These are phyloP conservation scores for Hypoxylon sp. DNA, from an alignment of 2,329 filamentous ascomycete genomes.

Conservation along the genomic window DNA sequence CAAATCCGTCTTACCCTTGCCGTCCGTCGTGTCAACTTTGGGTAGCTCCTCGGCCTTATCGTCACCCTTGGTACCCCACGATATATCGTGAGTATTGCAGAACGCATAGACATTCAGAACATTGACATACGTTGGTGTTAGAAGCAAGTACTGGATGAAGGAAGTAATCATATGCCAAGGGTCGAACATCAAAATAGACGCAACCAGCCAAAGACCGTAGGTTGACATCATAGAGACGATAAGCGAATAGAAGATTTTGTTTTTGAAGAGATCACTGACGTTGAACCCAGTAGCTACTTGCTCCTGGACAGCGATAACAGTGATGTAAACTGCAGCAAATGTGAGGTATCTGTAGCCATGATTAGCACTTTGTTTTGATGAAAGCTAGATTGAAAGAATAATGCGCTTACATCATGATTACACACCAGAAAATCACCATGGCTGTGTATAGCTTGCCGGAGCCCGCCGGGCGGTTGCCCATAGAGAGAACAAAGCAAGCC, in stretches of 20 bases:
- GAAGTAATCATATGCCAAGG: constrained; percentile 99
- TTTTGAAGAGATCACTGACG: constrained; percentile 82
- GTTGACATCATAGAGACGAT: constrained; percentile 94
- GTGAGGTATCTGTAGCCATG: constrained; percentile 78
- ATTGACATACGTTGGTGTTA: constrained; percentile 98
- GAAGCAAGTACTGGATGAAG: constrained; percentile 92
- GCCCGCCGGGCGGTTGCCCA: constrained; percentile 95
- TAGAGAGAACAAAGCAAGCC: constrained; percentile 93
- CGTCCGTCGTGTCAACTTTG: constrained; percentile 89
- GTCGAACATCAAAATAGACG: constrained; percentile 94
- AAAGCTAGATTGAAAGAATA: not conserved
- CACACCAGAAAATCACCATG: constrained; percentile 98
- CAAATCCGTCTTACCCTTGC: constrained; percentile 91
- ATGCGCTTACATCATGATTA: constrained; percentile 85
- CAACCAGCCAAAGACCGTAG: constrained; percentile 92
- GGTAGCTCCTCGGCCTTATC: constrained; percentile 94
- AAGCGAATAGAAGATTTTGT: constrained; percentile 91
- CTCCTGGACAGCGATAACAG: constrained; percentile 84
- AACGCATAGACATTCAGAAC: constrained; percentile 99
- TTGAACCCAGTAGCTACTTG: constrained; percentile 79
- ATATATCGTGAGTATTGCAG: constrained; percentile 98
- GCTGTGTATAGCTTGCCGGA: constrained; percentile 94
- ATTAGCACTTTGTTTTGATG: constrained; percentile 47
- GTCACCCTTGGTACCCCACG: constrained; percentile 98
- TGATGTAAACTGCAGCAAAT: constrained; percentile 95